A percentile compares a stretch with the other conserved stretches of the same genome.
Evolutionary conservation across 306 rosid genomes (phyloP).

Genomic region (Fagus crenata): DNA sequence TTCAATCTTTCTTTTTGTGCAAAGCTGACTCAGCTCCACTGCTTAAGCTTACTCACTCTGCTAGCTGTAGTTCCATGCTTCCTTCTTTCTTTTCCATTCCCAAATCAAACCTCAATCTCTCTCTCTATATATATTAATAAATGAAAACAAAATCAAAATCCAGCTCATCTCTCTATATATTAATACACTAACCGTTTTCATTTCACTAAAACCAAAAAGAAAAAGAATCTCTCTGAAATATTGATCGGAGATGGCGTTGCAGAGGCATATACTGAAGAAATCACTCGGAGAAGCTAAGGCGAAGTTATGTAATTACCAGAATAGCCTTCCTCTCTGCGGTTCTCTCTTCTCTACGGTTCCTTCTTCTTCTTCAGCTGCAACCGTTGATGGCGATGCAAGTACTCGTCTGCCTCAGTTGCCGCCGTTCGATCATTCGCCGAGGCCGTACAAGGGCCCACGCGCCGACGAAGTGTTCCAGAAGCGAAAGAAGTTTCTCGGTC

Average conservation of each 20-base stretch:
- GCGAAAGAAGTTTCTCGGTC: slow-evolving; percentile 79
- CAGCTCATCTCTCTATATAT: background rate
- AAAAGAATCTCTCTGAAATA: background rate
- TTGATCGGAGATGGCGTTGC: slow-evolving; percentile 54
- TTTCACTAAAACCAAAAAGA: background rate
- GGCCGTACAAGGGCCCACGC: slow-evolving; percentile 61
- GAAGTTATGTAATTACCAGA: slow-evolving; percentile 11
- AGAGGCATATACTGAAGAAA: slow-evolving; percentile 47
- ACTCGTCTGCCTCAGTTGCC: slow-evolving; percentile 53
- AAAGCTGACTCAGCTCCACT: too few species aligned
- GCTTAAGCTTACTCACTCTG: too few species aligned
- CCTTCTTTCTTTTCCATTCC: too few species aligned
- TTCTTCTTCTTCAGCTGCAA: slow-evolving; percentile 40
- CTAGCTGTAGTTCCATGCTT: too few species aligned
- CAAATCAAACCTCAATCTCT: too few species aligned
- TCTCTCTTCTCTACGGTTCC: slow-evolving; percentile 26
- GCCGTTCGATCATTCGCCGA: slow-evolving; percentile 64
- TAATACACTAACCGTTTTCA: background rate
- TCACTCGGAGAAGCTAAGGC: slow-evolving; percentile 31
- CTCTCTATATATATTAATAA: background rate
- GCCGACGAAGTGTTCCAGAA: slow-evolving; percentile 69
- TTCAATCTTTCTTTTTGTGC: too few species aligned
- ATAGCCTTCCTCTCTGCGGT: slow-evolving; percentile 7
- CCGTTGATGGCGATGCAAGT: slow-evolving; percentile 5
- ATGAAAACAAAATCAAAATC: background rate